Percentiles rank a stretch among this genome's conserved stretches.
Conservation (phyloP, 129 eudicot genomes). For the Lactuca sativa region DNA sequence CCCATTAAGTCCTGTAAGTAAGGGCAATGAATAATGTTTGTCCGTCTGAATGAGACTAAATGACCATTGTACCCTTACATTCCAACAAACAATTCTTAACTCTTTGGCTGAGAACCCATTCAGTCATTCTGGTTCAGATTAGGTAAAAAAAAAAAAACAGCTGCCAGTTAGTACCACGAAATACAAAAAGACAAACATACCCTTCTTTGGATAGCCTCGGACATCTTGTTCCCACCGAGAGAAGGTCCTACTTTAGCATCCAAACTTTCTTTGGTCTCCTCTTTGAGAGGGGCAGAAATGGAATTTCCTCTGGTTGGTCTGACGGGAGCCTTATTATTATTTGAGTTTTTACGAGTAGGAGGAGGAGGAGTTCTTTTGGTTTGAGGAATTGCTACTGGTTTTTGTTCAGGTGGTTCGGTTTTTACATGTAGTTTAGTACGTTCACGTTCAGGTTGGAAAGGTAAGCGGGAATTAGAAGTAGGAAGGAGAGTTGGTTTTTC, state of each 20-base stretch:
- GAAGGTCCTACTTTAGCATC: conserved; percentile 52
- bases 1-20: no score
- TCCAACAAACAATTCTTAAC: no score
- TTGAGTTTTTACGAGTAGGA: conserved; percentile 46
- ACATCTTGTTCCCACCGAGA: conserved; percentile 52
- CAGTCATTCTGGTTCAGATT: neutral
- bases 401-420: conserved; percentile 46
- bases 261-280: conserved; percentile 49
- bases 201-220: conserved; percentile 74
- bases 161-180: neutral
- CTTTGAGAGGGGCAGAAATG: conserved; percentile 45
- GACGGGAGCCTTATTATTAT: conserved; percentile 28
- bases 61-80: no score
- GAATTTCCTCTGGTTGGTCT: conserved; percentile 53
- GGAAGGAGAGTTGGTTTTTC: conserved; percentile 45
- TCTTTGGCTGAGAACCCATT: no score
- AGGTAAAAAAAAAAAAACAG: neutral
- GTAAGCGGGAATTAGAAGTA: conserved; percentile 31
- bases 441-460: conserved; percentile 56
- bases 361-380: conserved; percentile 44
- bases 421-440: conserved; percentile 42
- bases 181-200: conserved; percentile 37
- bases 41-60: no score
- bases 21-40: no score
- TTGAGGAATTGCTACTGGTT: conserved; percentile 34